These are phyloP conservation scores for Nakaseomyces kungkrabaensis DNA, from an alignment of 1,139 yeast species.

Conservation along the genomic window DNA sequence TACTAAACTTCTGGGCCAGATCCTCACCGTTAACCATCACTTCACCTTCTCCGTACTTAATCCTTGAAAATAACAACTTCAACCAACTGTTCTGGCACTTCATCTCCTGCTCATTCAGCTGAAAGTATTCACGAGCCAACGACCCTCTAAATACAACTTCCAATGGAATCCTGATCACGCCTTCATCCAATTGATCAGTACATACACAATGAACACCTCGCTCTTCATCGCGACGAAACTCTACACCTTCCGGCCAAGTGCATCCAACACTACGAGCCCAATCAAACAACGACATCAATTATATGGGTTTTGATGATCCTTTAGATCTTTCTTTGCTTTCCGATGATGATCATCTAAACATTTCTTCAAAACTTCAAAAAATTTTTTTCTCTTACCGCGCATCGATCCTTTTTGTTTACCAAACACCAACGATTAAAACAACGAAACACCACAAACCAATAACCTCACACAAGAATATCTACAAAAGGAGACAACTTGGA, in stretches of 20 bases:
- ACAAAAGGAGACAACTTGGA: no score
- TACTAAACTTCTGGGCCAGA: constrained; percentile 28
- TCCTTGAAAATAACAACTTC: constrained; percentile 41
- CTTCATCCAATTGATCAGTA: constrained; percentile 7
- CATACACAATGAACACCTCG: constrained; percentile 37
- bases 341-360: no score
- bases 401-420: not conserved
- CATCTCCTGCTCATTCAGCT: constrained; percentile 14
- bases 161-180: constrained; percentile 33
- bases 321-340: no score
- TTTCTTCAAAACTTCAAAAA: not conserved
- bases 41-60: constrained; percentile 30
- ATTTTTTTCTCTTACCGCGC: not conserved
- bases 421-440: no score
- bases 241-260: constrained; percentile 28
- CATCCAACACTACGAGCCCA: constrained; percentile 50
- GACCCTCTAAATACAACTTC: constrained; percentile 34
- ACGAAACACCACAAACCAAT: no score
- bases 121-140: constrained; percentile 36
- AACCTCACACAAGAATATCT: no score
- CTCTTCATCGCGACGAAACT: constrained; percentile 23
- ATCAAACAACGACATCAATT: constrained; percentile 6
- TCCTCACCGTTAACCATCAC: constrained; percentile 9
- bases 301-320: no score
- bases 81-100: constrained; percentile 32